phyloP scores from a whole-genome alignment of 495 filamentous ascomycete species.

The Aeminium ludgeri region DNA sequence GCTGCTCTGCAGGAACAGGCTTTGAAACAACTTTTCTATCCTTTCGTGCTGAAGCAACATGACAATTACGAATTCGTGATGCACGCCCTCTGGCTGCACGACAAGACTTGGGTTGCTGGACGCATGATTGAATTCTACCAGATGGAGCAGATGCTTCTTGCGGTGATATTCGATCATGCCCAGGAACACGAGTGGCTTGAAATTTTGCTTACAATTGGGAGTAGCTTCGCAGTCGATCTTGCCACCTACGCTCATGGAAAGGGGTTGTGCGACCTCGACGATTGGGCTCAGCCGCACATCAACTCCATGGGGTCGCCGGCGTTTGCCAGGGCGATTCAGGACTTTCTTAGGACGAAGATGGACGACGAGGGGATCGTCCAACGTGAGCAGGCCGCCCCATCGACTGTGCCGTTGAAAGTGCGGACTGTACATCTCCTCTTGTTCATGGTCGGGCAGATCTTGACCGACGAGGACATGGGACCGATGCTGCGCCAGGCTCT shows the following conservation, averaged over 20 bases:
- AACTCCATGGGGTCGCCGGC: conserved; percentile 37
- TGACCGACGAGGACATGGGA: conserved; percentile 36
- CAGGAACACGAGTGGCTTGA: conserved; percentile 66
- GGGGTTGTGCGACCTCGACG: conserved; percentile 57
- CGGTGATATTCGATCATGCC: conserved; percentile 67
- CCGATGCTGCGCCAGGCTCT: conserved; percentile 71
- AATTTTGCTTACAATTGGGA: conserved; percentile 54
- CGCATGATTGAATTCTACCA: conserved; percentile 66
- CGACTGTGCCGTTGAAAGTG: conserved; percentile 58
- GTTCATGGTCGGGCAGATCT: conserved; percentile 50
- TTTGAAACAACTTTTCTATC: conserved; percentile 41
- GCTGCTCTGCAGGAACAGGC: conserved; percentile 43
- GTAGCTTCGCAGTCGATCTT: conserved; percentile 74
- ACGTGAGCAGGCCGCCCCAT: conserved; percentile 40
- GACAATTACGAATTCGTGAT: conserved; percentile 68
- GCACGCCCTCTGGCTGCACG: conserved; percentile 73
- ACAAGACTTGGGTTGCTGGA: conserved; percentile 63
- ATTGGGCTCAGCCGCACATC: conserved; percentile 55
- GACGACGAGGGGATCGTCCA: conserved; percentile 60
- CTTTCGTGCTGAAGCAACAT: conserved; percentile 45
- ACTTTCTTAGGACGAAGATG: conserved; percentile 68
- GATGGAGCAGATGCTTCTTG: conserved; percentile 55
- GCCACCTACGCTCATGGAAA: conserved; percentile 76
- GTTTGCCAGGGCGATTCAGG: conserved; percentile 46
- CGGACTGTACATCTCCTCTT: conserved; percentile 73